Evolutionary conservation across 176 grass and related monocot genomes (phyloP).

Genomic region (Hordeum marinum): DNA sequence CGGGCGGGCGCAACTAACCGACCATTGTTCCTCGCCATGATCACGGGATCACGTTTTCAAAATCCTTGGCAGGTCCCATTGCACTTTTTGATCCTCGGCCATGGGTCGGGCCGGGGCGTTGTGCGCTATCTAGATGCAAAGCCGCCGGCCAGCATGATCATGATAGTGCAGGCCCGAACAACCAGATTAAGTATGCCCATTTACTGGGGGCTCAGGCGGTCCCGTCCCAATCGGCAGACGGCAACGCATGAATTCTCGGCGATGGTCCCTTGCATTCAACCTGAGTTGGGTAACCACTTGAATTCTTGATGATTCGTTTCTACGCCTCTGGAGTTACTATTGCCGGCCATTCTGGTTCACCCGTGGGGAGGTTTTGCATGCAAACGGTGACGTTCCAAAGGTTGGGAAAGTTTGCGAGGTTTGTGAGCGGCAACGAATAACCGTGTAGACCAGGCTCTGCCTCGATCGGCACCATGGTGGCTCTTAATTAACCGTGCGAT

Average conservation of each 20-base stretch:
- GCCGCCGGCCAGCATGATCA: not conserved
- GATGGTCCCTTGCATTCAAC: not conserved
- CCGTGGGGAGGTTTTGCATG: no score
- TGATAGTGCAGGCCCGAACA: not conserved
- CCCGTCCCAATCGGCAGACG: not conserved
- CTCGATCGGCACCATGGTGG: no score
- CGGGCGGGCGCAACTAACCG: not conserved
- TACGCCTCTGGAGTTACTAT: no score
- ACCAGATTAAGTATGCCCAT: not conserved
- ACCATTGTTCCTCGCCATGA: conserved; percentile 4
- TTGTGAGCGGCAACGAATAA: no score
- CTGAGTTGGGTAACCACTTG: not conserved
- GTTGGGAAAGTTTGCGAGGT: no score
- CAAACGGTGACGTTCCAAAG: no score
- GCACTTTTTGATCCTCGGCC: not conserved
- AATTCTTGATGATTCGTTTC: not conserved
- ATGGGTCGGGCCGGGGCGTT: not conserved
- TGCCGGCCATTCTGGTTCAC: no score
- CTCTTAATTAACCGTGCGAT: no score
- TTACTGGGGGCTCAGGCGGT: not conserved
- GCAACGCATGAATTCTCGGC: not conserved
- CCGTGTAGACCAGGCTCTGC: no score
- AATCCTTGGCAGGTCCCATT: not conserved
- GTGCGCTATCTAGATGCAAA: not conserved
- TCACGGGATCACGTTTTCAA: not conserved